A percentile compares a stretch with the other conserved stretches of the same genome.
Evolutionary conservation across 1,284 basidiomycete genomes (phyloP).

Genomic region (Austroboletus olivaceoglutinosus): DNA sequence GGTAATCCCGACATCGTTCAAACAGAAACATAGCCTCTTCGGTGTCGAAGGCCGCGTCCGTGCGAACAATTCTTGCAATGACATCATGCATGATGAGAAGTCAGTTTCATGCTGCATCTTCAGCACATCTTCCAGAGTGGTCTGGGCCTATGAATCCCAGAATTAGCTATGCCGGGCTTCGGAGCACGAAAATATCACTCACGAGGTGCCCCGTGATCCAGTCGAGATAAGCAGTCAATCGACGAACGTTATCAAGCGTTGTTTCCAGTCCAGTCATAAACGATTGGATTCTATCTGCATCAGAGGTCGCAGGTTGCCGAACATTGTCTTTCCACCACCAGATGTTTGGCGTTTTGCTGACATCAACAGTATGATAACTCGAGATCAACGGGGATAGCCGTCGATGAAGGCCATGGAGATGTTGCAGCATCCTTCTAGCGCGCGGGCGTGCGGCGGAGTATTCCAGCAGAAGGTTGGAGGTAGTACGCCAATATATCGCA

Average conservation of each 20-base stretch:
- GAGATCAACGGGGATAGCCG: slow-evolving; percentile 7
- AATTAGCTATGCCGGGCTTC: slow-evolving; percentile 5
- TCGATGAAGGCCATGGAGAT: slow-evolving; percentile 17
- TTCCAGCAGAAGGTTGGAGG: slow-evolving; percentile 35
- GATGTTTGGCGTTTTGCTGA: neutral
- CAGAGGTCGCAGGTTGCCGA: slow-evolving; percentile 1
- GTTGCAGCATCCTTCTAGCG: slow-evolving; percentile 12
- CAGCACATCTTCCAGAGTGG: slow-evolving; percentile 16
- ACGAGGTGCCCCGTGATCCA: slow-evolving; percentile 29
- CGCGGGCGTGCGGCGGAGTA: slow-evolving; percentile 32
- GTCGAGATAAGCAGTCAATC: slow-evolving; percentile 30
- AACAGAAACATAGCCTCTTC: slow-evolving; percentile 12
- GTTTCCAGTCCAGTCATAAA: slow-evolving; percentile 25
- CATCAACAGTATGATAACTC: neutral
- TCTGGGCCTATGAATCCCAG: slow-evolving; percentile 16
- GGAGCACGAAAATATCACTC: slow-evolving; percentile 1
- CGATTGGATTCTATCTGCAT: slow-evolving; percentile 8
- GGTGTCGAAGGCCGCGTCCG: slow-evolving; percentile 8
- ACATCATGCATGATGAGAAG: slow-evolving; percentile 17
- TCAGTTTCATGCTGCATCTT: slow-evolving; percentile 6
- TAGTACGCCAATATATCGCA: slow-evolving; percentile 31
- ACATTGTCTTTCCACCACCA: slow-evolving; percentile 10
- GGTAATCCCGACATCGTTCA: neutral
- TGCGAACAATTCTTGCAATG: slow-evolving; percentile 24
- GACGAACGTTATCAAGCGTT: slow-evolving; percentile 18